Conservation (phyloP, 352 stramenopile species). For the Globisporangium nunn region DNA sequence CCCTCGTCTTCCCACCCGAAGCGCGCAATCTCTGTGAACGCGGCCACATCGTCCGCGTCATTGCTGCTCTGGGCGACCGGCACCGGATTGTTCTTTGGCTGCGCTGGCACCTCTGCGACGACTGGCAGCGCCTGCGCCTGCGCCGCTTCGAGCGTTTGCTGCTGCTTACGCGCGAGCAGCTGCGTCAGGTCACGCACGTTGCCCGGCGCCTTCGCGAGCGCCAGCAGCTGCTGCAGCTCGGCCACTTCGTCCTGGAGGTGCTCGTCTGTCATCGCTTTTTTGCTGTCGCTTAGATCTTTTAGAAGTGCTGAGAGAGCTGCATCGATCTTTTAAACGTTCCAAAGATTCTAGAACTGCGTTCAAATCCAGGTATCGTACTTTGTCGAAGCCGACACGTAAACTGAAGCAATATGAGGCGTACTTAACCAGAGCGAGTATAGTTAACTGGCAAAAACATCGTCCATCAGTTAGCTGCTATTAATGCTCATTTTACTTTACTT, state of each 20-base stretch:
- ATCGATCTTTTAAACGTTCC: neutral
- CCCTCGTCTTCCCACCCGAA: constrained; percentile 86
- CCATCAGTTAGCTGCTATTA: too few relatives aligned
- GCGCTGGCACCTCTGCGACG: constrained; percentile 1
- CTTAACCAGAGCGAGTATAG: too few relatives aligned
- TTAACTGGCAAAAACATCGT: too few relatives aligned
- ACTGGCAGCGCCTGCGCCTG: constrained; percentile 14
- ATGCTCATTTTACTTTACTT: too few relatives aligned
- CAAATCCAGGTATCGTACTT: too few relatives aligned
- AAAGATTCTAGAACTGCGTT: neutral
- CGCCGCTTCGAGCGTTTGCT: constrained; percentile 18
- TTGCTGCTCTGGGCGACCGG: constrained; percentile 8
- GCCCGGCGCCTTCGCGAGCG: constrained; percentile 38
- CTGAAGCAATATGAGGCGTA: too few relatives aligned
- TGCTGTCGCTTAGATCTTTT: neutral
- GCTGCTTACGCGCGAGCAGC: constrained; percentile 56
- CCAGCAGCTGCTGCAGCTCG: constrained; percentile 63
- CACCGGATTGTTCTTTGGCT: too few relatives aligned
- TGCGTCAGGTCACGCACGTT: constrained; percentile 59
- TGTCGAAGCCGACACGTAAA: too few relatives aligned
- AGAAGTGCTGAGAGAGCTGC: neutral
- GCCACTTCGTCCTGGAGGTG: constrained; percentile 39
- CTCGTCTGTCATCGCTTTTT: constrained; percentile 26
- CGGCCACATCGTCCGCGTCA: constrained; percentile 29
- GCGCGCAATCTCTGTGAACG: constrained; percentile 79